These are phyloP conservation scores for Dryadomyces quercivorus DNA, from an alignment of 2,329 filamentous ascomycete species.

Conservation along the genomic window DNA sequence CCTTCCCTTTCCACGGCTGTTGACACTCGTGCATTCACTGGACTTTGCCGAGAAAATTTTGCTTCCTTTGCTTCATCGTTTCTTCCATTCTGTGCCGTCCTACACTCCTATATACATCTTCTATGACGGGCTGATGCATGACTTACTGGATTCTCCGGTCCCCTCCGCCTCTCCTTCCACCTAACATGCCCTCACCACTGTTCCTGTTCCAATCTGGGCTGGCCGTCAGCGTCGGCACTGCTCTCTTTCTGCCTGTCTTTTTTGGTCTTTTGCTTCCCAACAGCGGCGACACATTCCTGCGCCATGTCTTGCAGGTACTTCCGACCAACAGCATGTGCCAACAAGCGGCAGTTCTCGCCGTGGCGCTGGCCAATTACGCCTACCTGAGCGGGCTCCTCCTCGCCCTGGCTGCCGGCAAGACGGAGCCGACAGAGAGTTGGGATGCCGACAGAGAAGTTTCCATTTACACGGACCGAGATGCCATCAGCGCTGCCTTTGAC, in stretches of 20 bases:
- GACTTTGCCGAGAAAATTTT: too few relatives aligned
- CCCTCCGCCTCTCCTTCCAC: neutral
- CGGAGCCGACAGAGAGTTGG: neutral
- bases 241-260: neutral
- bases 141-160: neutral
- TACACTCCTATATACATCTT: too few relatives aligned
- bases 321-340: neutral
- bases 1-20: neutral
- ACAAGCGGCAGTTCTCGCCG: neutral
- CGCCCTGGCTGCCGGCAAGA: neutral
- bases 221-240: neutral
- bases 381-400: slow-evolving; percentile 5
- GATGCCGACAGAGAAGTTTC: neutral
- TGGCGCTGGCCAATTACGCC: slow-evolving; percentile 6
- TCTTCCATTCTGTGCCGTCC: neutral
- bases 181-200: neutral
- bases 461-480: neutral
- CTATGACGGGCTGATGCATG: too few relatives aligned
- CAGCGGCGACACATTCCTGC: neutral
- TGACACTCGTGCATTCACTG: too few relatives aligned
- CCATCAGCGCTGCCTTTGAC: slow-evolving; percentile 6
- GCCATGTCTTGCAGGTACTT: neutral
- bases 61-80: too few relatives aligned
- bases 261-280: neutral
- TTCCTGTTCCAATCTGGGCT: neutral